Conservation (phyloP, 192 early-diverging fungal species). For the Gigaspora rosea region DNA sequence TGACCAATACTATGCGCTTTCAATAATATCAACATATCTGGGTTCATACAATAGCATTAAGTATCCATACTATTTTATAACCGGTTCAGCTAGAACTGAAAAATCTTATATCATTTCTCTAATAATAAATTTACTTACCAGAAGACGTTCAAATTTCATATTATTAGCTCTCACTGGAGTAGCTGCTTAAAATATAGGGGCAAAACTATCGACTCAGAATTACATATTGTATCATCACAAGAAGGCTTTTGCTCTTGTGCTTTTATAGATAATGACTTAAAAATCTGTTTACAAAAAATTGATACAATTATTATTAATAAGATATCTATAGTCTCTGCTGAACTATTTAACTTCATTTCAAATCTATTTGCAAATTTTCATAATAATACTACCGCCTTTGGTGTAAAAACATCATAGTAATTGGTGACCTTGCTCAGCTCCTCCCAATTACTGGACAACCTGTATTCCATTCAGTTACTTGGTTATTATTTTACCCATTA, state of each 20-base stretch:
- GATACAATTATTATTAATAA: slow-evolving; percentile 4
- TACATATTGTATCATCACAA: not conserved
- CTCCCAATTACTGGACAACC: not conserved
- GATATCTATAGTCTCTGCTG: not conserved
- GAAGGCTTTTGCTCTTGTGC: not conserved
- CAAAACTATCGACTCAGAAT: not conserved
- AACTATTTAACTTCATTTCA: not conserved
- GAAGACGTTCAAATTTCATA: not conserved
- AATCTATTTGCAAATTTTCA: not conserved
- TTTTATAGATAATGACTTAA: not conserved
- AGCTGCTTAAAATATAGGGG: not conserved
- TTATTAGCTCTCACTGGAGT: not conserved
- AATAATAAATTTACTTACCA: not conserved
- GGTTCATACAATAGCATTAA: not conserved
- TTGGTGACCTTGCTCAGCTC: not conserved
- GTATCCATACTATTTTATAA: slow-evolving; percentile 5
- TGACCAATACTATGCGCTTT: not conserved
- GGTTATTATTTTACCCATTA: not conserved
- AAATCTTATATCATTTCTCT: slow-evolving; percentile 8
- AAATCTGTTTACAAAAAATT: not conserved
- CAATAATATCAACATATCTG: not conserved
- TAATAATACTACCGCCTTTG: not conserved
- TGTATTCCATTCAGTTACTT: not conserved
- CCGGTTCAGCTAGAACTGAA: not conserved
- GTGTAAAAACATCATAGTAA: not conserved